Evolutionary conservation across 805 yeast species (phyloP), one percentile per base, ranked within the genome.

Genomic region (Yamadazyma nakazawae): DNA sequence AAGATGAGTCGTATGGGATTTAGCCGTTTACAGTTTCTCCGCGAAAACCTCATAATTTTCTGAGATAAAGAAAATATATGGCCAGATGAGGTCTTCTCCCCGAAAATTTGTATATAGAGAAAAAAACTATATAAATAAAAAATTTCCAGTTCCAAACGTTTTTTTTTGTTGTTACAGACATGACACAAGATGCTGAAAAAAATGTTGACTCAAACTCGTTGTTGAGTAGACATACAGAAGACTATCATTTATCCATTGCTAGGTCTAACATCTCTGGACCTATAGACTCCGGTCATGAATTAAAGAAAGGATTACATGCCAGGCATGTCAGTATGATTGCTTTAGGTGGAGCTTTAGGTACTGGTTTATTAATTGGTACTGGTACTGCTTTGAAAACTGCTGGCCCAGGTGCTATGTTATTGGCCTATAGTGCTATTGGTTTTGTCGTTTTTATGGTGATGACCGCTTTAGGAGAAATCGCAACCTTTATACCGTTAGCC

Each of bases 271-370:
- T 80, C 1, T 48, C 58, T 13, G 72, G 72, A 25, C 61, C 59
- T 10, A 13, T 37, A 11, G 76, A 71, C 28, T 16, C 34, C 3
- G 79, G 79, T 6, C 76, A 71, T 47, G 60, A 67, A 48, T 67
- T 76, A 54, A 74, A 72, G 48, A 71, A 72, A 49, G 67, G 66
- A 43, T 58, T 75, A 49, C 68, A 75, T 52, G 76, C 85, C 40
- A 63, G 89, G 44, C 89, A 84, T 58, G 74, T 82, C 52, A 75
- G 81, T 46, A 81, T 84, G 85, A 81, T 84, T 59, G 85, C 94
- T 53, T 80, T 88, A 54, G 95, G 94, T 54, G 92, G 94, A 54
- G 87, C 92, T 8, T 66, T 87, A 43, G 94, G 94, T 46, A 85
- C 94, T 1, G 95, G 49, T 47, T 72, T 87, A 47, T 70, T 87